Percentiles rank a stretch among this genome's conserved stretches.
Evolutionary conservation across 2,329 filamentous ascomycete species (phyloP).

Genomic region (Colletotrichum acutatum): DNA sequence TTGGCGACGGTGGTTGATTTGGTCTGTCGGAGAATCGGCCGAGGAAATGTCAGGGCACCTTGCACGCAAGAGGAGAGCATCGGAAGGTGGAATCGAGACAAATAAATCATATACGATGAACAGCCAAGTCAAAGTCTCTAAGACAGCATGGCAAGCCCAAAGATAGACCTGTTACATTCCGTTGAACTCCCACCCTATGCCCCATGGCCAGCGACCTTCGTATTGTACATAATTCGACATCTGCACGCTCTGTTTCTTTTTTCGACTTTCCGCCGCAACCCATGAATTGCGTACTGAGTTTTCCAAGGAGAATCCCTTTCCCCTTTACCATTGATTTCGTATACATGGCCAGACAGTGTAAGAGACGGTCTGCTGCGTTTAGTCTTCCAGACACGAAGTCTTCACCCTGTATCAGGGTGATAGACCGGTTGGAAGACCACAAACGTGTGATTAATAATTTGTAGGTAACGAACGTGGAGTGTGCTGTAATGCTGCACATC

Average conservation of each 20-base stretch:
- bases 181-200: conserved; percentile 27
- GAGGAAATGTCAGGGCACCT: not conserved
- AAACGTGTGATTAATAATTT: conserved; percentile 15
- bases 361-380: conserved; percentile 3
- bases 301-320: not conserved
- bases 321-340: conserved; percentile 2
- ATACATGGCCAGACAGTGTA: conserved; percentile 17
- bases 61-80: not conserved
- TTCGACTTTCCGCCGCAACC: conserved; percentile 5
- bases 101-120: conserved; percentile 1
- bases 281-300: not conserved
- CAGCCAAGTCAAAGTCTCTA: not conserved
- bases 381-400: conserved; percentile 9
- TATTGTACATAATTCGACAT: conserved; percentile 24
- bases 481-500: not conserved
- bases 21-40: not conserved
- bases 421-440: not conserved
- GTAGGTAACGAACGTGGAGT: conserved; percentile 13
- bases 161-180: not conserved
- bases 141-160: not conserved
- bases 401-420: not conserved
- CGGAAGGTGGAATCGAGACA: not conserved
- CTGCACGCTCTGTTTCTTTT: conserved; percentile 7
- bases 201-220: conserved; percentile 5
- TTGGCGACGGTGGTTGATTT: not conserved